These are phyloP conservation scores for Cyberlindnera suaveolens DNA, from an alignment of 805 yeast species.

Conservation along the genomic window DNA sequence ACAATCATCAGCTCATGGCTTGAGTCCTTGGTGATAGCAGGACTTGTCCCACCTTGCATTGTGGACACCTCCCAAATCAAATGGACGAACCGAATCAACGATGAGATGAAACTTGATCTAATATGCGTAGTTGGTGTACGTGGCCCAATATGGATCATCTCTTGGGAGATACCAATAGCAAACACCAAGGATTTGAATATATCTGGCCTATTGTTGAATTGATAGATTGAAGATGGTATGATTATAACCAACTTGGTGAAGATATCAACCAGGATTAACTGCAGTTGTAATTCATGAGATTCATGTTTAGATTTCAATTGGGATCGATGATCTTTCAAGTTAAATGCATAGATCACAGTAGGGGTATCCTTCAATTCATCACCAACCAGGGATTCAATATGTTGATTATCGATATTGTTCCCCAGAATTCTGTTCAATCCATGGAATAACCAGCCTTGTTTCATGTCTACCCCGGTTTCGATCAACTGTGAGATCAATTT, in stretches of 20 bases:
- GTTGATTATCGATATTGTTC: constrained; percentile 36
- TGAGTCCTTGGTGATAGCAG: constrained; percentile 25
- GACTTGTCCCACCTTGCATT: constrained; percentile 6
- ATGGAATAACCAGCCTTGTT: constrained; percentile 37
- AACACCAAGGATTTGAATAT: constrained; percentile 18
- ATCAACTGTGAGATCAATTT: constrained; percentile 32
- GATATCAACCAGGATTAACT: constrained; percentile 39
- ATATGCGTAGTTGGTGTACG: constrained; percentile 19
- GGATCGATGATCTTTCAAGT: neutral
- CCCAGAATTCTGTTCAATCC: constrained; percentile 54
- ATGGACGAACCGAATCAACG: constrained; percentile 15
- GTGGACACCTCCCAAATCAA: constrained; percentile 21
- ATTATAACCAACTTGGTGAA: constrained; percentile 36
- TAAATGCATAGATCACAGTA: constrained; percentile 12
- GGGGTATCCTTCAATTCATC: constrained; percentile 8
- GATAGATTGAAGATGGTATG: constrained; percentile 17
- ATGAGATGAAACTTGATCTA: constrained; percentile 16
- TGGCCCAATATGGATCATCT: constrained; percentile 23
- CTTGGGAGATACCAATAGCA: constrained; percentile 28
- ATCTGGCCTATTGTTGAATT: constrained; percentile 15
- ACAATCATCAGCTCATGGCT: constrained; percentile 42
- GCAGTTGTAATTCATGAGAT: constrained; percentile 35
- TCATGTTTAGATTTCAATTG: constrained; percentile 33
- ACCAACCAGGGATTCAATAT: constrained; percentile 40
- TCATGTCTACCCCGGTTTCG: constrained; percentile 33